Evolutionary conservation across 352 stramenopile species (phyloP).

Genomic region (Elongisporangium prolatum): DNA sequence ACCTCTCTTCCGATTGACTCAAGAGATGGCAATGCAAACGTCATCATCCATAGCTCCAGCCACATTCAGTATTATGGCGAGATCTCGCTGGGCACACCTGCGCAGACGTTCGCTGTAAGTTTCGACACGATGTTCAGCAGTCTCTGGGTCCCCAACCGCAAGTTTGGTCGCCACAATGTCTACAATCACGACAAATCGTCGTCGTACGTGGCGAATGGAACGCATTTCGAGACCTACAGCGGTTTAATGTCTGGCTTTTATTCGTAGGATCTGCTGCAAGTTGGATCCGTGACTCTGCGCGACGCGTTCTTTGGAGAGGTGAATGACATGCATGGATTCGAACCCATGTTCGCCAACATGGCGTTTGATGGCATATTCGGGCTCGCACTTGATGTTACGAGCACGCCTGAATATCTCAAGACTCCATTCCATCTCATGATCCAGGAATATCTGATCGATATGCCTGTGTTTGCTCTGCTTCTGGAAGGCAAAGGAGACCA

Average conservation of each 20-base stretch:
- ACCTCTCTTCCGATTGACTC: neutral
- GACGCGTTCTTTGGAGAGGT: constrained; percentile 95
- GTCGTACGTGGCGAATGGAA: constrained; percentile 89
- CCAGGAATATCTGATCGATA: neutral
- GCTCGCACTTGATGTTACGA: constrained; percentile 86
- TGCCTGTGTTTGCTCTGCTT: neutral
- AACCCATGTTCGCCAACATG: constrained; percentile 91
- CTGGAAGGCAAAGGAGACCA: neutral
- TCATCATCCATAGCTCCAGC: constrained; percentile 87
- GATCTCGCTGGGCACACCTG: constrained; percentile 87
- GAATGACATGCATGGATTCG: constrained; percentile 95
- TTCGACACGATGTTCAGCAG: constrained; percentile 97
- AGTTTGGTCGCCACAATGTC: constrained; percentile 67
- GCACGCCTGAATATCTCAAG: neutral
- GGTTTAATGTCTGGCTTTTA: constrained; percentile 91
- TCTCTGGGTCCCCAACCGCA: constrained; percentile 92
- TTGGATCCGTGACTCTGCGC: constrained; percentile 54
- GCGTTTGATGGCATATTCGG: constrained; percentile 99
- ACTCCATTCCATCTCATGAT: neutral
- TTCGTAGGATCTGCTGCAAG: constrained; percentile 82
- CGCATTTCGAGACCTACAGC: constrained; percentile 92
- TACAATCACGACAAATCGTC: constrained; percentile 89
- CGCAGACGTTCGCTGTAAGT: constrained; percentile 92
- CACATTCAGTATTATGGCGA: constrained; percentile 95
- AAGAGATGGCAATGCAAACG: constrained; percentile 15